Evolutionary conservation across 805 yeast genomes (phyloP), one percentile per base, ranked within the genome.

Genomic region (Geotrichum ghanense): DNA sequence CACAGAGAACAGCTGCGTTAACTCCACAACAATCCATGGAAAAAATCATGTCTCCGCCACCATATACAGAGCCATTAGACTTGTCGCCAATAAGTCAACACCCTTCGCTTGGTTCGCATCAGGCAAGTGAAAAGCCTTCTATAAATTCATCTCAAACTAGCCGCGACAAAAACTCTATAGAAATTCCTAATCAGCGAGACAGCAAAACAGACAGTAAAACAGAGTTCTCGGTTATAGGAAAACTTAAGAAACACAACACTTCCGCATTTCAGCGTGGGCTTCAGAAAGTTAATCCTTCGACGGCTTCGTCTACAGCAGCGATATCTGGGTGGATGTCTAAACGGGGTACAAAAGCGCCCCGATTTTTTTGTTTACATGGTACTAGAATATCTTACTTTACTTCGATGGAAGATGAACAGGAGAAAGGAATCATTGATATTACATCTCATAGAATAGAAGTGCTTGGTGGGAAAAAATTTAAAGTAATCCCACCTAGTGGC

Each of bases 401-500:
- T 0, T 76, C 82, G 14, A 70, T 84, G 54, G 76, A 76, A 46
- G 99, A 92, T 63, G 75, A 76, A 34, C 75, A 79, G 52, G 99
- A 92, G 61, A 81, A 83, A 55, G 99, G 99, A 0, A 68, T 92
- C 46, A 92, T 92, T 52, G 99, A 92, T 64, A 88, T 92, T 48
- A 92, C 97, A 0, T 87, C 96, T 0, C 97, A 92, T 64, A 75
- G 85, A 54, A 97, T 90, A 1, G 68, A 87, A 22, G 94, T 96
- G 0, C 81, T 85, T 0, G 72, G 71, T 49, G 89, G 82, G 49
- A 66, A 72, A 12, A 95, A 86, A 55, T 39, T 39, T 17, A 89
- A 89, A 63, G 63, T 92, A 12, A 78, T 89, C 3, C 99, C 99
- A 7, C 99, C 99, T 0, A 95, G 95, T 1, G 97, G 97, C 0